Evolutionary conservation across 352 stramenopile genomes (phyloP).

Genomic region (Phytophthora pinifolia): DNA sequence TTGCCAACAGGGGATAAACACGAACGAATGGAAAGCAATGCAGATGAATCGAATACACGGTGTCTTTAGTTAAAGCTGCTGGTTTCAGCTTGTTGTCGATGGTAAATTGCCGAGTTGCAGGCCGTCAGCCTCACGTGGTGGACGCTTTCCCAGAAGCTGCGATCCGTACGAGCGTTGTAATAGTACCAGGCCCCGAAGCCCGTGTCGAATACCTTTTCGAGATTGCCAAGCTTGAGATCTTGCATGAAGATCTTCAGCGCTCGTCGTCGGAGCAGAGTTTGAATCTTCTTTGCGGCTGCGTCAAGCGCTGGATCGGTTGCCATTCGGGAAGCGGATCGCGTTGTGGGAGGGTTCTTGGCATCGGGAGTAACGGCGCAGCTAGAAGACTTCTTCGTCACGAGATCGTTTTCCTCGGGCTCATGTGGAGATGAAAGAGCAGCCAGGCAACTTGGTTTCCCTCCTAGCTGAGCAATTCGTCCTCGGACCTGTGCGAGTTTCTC

Average conservation of each 20-base stretch:
- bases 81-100: slow-evolving; percentile 4
- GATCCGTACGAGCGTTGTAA: slow-evolving; percentile 52
- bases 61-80: slow-evolving; percentile 2
- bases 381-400: too few relatives aligned
- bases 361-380: slow-evolving; percentile 16
- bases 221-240: slow-evolving; percentile 36
- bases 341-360: background rate
- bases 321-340: background rate
- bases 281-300: slow-evolving; percentile 37
- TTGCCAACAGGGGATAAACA: slow-evolving; percentile 30
- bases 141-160: slow-evolving; percentile 53
- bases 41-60: slow-evolving; percentile 27
- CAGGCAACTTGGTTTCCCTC: slow-evolving; percentile 8
- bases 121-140: slow-evolving; percentile 28
- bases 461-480: slow-evolving; percentile 29
- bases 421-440: background rate
- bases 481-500: slow-evolving; percentile 39
- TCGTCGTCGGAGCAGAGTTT: slow-evolving; percentile 39
- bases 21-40: slow-evolving; percentile 34
- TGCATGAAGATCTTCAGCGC: slow-evolving; percentile 35
- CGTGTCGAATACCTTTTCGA: slow-evolving; percentile 44
- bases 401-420: background rate
- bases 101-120: slow-evolving; percentile 23
- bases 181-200: slow-evolving; percentile 55
- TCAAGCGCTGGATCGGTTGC: slow-evolving; percentile 5